These are phyloP conservation scores for Termitomyces heimii DNA, from an alignment of 768 basidiomycete species.

Conservation along the genomic window DNA sequence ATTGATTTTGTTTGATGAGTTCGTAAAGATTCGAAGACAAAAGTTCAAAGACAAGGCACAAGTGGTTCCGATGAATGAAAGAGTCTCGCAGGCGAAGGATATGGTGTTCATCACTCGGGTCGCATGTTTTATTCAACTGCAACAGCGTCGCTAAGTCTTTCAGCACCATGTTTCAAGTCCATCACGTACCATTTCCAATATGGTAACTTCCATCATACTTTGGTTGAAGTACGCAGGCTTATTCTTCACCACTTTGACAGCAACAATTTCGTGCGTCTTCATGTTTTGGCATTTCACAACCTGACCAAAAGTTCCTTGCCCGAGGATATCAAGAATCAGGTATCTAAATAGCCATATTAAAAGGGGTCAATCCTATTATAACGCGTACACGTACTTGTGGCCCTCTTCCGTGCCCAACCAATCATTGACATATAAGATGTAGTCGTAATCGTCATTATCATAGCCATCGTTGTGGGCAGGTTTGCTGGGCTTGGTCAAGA, in stretches of 20 bases:
- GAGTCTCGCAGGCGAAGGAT: slow-evolving; percentile 92
- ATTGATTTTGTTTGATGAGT: slow-evolving; percentile 99
- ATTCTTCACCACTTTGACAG: slow-evolving; percentile 99
- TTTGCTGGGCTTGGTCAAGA: slow-evolving; percentile 97
- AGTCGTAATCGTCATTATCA: slow-evolving; percentile 99
- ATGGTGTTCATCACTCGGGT: slow-evolving; percentile 94
- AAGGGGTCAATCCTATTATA: slow-evolving; percentile 4
- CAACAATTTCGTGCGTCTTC: slow-evolving; percentile 98
- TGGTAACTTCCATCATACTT: slow-evolving; percentile 99
- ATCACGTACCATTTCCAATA: slow-evolving; percentile 80
- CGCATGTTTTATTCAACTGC: slow-evolving; percentile 90
- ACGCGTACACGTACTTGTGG: slow-evolving; percentile 65
- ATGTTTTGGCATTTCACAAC: slow-evolving; percentile 99
- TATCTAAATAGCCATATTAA: slow-evolving; percentile 48
- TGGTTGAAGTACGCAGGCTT: slow-evolving; percentile 99
- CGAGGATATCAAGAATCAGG: slow-evolving; percentile 94
- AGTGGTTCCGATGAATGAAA: slow-evolving; percentile 93
- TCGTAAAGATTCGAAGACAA: slow-evolving; percentile 98
- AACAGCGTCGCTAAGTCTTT: slow-evolving; percentile 4
- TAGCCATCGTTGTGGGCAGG: slow-evolving; percentile 94
- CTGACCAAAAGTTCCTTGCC: slow-evolving; percentile 98
- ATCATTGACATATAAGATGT: slow-evolving; percentile 99
- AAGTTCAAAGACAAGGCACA: slow-evolving; percentile 97
- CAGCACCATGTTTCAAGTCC: not conserved
- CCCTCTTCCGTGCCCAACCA: slow-evolving; percentile 93